Conservation (phyloP, 345 rosid genomes). For the Populus davidiana region DNA sequence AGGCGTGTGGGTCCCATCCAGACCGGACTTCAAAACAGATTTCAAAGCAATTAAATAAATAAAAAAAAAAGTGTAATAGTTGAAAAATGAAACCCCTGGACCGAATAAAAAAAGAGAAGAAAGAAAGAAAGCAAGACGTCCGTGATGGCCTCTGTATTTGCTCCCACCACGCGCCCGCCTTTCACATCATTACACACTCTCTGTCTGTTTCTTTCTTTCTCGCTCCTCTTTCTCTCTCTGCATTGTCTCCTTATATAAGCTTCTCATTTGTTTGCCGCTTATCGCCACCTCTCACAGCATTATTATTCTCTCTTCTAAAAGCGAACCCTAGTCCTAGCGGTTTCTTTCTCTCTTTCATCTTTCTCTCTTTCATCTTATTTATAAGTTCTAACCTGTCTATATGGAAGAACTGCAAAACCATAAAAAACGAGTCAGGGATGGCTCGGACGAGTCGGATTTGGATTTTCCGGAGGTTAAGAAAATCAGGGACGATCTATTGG, state of each 20-base stretch:
- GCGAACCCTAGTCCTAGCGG: conserved; percentile 3
- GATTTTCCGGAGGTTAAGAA: conserved; percentile 40
- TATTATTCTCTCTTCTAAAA: conserved; percentile 14
- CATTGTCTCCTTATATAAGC: conserved; percentile 43
- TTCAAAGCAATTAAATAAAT: conserved; percentile 19
- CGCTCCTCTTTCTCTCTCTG: conserved; percentile 27
- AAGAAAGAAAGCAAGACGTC: conserved; percentile 29
- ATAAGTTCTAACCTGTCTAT: neutral
- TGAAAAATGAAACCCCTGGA: conserved; percentile 19
- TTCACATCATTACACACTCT: conserved; percentile 22
- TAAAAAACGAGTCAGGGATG: conserved; percentile 50
- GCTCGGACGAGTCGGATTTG: conserved; percentile 28
- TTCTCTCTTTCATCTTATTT: rapidly evolving
- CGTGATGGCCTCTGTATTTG: conserved; percentile 45
- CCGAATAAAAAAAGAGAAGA: conserved; percentile 6
- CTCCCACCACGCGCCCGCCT: conserved; percentile 43
- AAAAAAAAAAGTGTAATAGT: neutral
- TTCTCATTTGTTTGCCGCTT: conserved; percentile 29
- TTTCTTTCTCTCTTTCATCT: rapidly evolving
- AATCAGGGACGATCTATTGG: conserved; percentile 42
- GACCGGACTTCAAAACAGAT: conserved; percentile 34
- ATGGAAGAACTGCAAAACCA: conserved; percentile 37
- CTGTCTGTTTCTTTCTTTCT: neutral
- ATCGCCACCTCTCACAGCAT: conserved; percentile 15
- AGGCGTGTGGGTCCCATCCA: conserved; percentile 25